phyloP scores from a whole-genome alignment of 345 rosid genomes.

The Pistacia integerrima region DNA sequence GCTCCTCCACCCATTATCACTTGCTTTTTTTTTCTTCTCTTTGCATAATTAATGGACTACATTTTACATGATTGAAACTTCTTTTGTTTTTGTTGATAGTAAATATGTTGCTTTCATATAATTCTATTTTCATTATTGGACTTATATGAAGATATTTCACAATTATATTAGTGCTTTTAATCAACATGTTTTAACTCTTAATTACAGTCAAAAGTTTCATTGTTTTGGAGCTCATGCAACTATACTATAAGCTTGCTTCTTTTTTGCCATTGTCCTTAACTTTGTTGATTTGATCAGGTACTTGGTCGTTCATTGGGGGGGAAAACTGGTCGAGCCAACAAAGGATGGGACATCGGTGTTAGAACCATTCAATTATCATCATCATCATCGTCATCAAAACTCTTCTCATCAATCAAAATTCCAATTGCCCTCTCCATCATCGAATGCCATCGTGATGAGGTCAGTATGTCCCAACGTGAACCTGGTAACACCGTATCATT shows the following conservation, averaged over 20 bases:
- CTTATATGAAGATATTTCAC: not conserved
- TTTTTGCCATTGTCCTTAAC: too few species aligned
- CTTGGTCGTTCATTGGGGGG: constrained; percentile 70
- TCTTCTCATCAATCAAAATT: constrained; percentile 39
- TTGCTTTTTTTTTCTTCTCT: not conserved
- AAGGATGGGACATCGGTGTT: constrained; percentile 73
- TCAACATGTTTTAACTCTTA: not conserved
- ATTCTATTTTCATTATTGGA: not conserved
- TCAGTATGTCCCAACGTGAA: constrained; percentile 17
- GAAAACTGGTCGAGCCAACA: constrained; percentile 41
- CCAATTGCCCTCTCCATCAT: constrained; percentile 45
- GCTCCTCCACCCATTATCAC: not conserved
- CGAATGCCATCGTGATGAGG: constrained; percentile 75
- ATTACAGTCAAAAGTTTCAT: not conserved
- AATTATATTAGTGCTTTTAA: too few species aligned
- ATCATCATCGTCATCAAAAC: constrained; percentile 28
- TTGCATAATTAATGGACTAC: not conserved
- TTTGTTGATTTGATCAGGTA: constrained; percentile 35
- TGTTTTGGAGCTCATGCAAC: too few species aligned
- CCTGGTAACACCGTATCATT: not conserved
- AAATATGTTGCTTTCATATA: not conserved
- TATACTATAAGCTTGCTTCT: too few species aligned
- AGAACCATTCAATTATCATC: constrained; percentile 45
- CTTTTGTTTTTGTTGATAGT: too few species aligned
- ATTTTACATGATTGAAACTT: not conserved